Evolutionary conservation across 306 rosid genomes (phyloP), one percentile per base, ranked within the genome.

Genomic region (Begonia loranthoides): DNA sequence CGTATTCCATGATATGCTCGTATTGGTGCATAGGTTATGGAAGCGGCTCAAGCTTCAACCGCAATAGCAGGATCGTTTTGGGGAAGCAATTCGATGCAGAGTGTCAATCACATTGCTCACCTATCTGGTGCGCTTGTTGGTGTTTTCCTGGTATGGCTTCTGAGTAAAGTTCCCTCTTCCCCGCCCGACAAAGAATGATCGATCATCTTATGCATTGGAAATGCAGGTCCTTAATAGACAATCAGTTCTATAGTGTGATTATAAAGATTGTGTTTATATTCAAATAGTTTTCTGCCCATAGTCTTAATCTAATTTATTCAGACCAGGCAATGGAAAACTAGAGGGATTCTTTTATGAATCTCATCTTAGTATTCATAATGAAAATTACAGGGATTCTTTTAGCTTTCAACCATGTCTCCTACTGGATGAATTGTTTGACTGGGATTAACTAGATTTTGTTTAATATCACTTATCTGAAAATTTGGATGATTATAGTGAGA

Each of bases 71-170:
- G 92, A 60, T 36, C 70, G 51, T 50, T 79, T 51, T 70, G 69
- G 0, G 84, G 92, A 49, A 83, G 83, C 64, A 49, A 57, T 64
- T 28, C 81, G 9, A 51, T 82, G 75, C 89, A 74, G 61, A 76
- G 64, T 68, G 87, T 90, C 66, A 90, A 90, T 66, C 95, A 86
- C 59, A 77, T 86, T 58, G 95, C 99, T 22, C 95, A 86, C 76
- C 95, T 90, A 59, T 86, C 95, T 34, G 99, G 95, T 58, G 95
- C 95, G 45, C 99, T 90, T 57, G 92, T 86, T 46, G 99, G 99
- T 10, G 99, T 86, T 13, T 57, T 90, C 61, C 73, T 90, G 52
- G 88, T 90, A 58, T 86, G 94, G 94, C 83, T 86, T 56, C 76
- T 90, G n/a, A 83, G 95, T 64, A 78, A 66, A 66, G 62, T 82